Percentiles rank a stretch among this genome's conserved stretches.
Conservation (phyloP, 2,329 filamentous ascomycete genomes). For the Fusarium ambrosium region DNA sequence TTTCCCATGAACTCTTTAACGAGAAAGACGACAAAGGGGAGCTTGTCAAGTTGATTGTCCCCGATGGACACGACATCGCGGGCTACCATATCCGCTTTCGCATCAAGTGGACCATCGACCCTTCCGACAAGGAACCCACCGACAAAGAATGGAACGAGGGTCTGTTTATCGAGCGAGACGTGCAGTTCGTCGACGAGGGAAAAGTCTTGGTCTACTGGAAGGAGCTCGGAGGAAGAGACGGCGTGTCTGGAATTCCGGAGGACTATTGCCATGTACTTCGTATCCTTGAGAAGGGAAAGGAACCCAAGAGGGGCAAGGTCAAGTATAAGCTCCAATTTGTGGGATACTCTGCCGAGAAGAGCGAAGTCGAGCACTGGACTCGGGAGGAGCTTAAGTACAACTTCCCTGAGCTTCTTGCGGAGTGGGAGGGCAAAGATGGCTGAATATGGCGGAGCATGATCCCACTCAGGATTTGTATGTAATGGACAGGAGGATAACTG, state of each 20-base stretch:
- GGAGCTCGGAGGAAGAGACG: background rate
- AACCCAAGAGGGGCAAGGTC: background rate
- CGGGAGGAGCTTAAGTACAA: background rate
- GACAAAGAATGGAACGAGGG: background rate
- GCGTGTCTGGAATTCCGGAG: background rate
- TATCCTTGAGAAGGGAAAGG: background rate
- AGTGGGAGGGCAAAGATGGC: background rate
- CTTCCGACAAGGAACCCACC: background rate
- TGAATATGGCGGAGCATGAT: background rate
- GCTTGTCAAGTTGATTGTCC: background rate
- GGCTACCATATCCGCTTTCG: background rate
- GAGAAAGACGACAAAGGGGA: background rate
- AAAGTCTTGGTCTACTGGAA: background rate
- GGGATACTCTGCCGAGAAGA: background rate
- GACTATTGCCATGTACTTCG: background rate
- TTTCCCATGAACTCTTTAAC: background rate
- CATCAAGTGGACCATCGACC: background rate
- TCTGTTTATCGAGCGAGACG: background rate
- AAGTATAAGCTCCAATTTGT: background rate
- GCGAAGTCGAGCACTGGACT: background rate
- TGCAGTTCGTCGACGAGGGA: background rate
- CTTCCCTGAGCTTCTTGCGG: background rate
- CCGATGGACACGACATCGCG: background rate
- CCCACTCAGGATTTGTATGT: background rate
- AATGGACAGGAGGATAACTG: background rate